Percentiles rank a stretch among this genome's conserved stretches.
These are phyloP conservation scores for Trichophyton verrucosum DNA, from an alignment of 2,329 filamentous ascomycete species.

Conservation along the genomic window DNA sequence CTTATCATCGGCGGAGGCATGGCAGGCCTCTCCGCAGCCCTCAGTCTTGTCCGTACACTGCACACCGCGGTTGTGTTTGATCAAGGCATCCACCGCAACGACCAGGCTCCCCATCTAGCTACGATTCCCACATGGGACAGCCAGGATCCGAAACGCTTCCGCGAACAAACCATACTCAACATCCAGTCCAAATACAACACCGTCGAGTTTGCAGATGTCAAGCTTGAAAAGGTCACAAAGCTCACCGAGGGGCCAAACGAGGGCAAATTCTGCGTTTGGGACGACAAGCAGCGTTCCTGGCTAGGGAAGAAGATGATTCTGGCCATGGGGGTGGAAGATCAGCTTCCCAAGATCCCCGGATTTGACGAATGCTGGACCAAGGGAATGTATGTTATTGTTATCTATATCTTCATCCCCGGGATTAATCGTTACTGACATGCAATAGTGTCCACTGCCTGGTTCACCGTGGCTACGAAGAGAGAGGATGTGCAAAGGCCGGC, in stretches of 20 bases:
- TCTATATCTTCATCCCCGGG: neutral
- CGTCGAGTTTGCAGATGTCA: constrained; percentile 18
- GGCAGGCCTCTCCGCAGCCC: constrained; percentile 22
- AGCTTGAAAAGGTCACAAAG: constrained; percentile 8
- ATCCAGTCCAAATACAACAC: constrained; percentile 27
- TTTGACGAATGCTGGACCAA: constrained; percentile 45
- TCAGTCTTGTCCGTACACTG: constrained; percentile 29
- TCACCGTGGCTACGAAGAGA: constrained; percentile 49
- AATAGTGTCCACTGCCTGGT: constrained; percentile 46
- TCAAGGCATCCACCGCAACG: constrained; percentile 34
- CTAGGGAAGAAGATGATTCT: constrained; percentile 43
- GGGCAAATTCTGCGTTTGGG: constrained; percentile 27
- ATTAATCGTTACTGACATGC: neutral
- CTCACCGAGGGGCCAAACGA: constrained; percentile 11
- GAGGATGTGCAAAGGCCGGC: constrained; percentile 35
- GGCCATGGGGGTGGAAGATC: constrained; percentile 42
- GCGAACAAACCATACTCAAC: constrained; percentile 23
- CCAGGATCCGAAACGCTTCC: constrained; percentile 21
- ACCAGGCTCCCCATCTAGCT: constrained; percentile 35
- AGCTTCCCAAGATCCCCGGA: constrained; percentile 41
- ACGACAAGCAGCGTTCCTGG: constrained; percentile 34
- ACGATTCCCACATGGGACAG: constrained; percentile 31
- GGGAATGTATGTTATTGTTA: constrained; percentile 32
- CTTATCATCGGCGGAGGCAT: constrained; percentile 24
- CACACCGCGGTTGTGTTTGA: constrained; percentile 37